Conservation (phyloP, 352 stramenopile genomes). For the Pythium phragmiticola region DNA sequence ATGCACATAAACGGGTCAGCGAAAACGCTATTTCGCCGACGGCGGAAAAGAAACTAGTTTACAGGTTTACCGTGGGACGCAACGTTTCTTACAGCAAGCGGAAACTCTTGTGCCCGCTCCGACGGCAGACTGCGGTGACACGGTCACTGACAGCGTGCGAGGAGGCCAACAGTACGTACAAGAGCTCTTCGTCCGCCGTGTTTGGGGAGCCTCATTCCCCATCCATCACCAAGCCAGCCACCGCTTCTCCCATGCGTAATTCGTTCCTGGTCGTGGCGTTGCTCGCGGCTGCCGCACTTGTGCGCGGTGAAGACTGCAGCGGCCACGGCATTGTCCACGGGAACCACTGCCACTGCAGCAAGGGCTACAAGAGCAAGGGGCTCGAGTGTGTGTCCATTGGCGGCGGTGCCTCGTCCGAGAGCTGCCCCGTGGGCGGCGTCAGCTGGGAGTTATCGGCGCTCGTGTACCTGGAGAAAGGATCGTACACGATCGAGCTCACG, state of each 20-base stretch:
- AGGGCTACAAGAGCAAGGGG: constrained; percentile 41
- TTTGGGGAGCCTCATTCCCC: constrained; percentile 4
- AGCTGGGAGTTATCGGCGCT: constrained; percentile 42
- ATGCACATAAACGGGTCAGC: not conserved
- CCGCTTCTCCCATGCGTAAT: not conserved
- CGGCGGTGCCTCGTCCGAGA: constrained; percentile 15
- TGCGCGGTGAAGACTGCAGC: constrained; percentile 29
- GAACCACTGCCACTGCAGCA: constrained; percentile 47
- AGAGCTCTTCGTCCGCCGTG: no score
- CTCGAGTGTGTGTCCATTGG: constrained; percentile 34
- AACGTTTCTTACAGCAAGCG: no score
- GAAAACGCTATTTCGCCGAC: constrained; percentile 2
- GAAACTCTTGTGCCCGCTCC: no score
- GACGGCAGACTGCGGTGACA: not conserved
- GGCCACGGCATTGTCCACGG: constrained; percentile 41
- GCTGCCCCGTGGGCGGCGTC: constrained; percentile 38
- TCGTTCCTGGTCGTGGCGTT: constrained; percentile 6
- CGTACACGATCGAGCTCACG: constrained; percentile 39
- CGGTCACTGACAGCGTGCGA: not conserved
- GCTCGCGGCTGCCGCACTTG: constrained; percentile 18
- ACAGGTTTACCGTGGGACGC: no score
- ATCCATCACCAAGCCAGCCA: not conserved
- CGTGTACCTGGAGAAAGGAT: constrained; percentile 42
- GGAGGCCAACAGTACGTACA: no score
- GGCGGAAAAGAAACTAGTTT: not conserved